A percentile compares a stretch with the other conserved stretches of the same genome.
Conservation (phyloP, 495 filamentous ascomycete species). For the Aspergillus diversus region DNA sequence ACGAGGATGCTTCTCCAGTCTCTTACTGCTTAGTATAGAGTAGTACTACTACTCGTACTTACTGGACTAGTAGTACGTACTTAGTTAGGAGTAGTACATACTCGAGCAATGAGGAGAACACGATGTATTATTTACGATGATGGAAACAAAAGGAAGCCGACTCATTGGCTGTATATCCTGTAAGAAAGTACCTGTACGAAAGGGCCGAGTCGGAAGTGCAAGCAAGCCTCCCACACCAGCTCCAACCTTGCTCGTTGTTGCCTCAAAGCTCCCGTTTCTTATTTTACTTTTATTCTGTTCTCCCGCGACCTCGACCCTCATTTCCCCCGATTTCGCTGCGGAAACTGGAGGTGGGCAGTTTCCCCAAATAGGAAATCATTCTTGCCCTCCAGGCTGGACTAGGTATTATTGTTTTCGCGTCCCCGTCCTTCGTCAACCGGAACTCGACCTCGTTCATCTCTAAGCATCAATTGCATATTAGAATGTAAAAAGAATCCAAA, state of each 20-base stretch:
- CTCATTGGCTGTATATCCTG: background rate
- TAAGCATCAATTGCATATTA: background rate
- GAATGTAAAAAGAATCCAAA: slow-evolving; percentile 10
- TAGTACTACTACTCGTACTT: too few species aligned
- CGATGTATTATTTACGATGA: too few species aligned
- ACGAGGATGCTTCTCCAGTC: too few species aligned
- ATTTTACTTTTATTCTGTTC: background rate
- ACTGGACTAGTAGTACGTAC: too few species aligned
- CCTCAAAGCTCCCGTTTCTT: background rate
- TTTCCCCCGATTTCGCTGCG: background rate
- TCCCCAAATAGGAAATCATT: background rate
- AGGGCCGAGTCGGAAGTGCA: too few species aligned
- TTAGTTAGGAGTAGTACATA: too few species aligned
- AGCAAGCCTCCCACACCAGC: background rate
- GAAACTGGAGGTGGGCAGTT: background rate
- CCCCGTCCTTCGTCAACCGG: background rate
- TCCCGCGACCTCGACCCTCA: background rate
- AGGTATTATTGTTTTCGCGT: background rate
- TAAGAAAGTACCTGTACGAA: background rate
- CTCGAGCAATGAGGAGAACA: too few species aligned
- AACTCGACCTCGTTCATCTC: background rate
- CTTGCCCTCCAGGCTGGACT: background rate
- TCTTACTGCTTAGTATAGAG: too few species aligned
- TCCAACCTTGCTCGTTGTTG: background rate
- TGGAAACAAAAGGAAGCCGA: too few species aligned